Conservation (phyloP, 805 yeast species). For the Saccharomyces jurei region DNA sequence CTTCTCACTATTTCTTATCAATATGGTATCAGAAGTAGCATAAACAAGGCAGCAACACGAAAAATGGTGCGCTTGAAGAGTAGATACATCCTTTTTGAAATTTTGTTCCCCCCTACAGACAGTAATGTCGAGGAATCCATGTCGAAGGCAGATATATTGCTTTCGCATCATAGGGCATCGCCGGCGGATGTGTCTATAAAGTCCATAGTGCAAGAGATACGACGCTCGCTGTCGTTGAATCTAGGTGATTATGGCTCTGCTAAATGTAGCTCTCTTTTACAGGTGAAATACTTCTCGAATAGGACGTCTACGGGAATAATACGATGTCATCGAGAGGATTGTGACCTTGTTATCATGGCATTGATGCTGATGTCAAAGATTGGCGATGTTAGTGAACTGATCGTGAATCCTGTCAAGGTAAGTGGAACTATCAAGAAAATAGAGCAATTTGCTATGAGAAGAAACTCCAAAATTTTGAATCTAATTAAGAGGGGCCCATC, state of each 20-base stretch:
- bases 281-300: constrained; percentile 72
- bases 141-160: constrained; percentile 21
- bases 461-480: constrained; percentile 18
- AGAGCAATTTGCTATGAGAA: constrained; percentile 59
- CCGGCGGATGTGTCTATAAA: constrained; percentile 42
- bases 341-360: constrained; percentile 58
- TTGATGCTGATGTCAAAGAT: constrained; percentile 47
- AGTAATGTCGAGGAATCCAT: constrained; percentile 7
- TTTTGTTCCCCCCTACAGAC: constrained; percentile 51
- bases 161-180: constrained; percentile 45
- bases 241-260: constrained; percentile 81
- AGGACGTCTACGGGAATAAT: constrained; percentile 79
- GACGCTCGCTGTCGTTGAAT: constrained; percentile 47
- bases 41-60: not conserved
- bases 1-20: not conserved
- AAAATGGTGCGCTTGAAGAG: constrained; percentile 83
- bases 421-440: constrained; percentile 86
- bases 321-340: constrained; percentile 62
- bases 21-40: not conserved
- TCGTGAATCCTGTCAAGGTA: constrained; percentile 56
- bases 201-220: constrained; percentile 43
- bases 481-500: constrained; percentile 8
- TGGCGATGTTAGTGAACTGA: constrained; percentile 39
- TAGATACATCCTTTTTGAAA: constrained; percentile 74
- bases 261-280: constrained; percentile 47